phyloP scores from a whole-genome alignment of 345 rosid genomes.

The Pistacia integerrima region DNA sequence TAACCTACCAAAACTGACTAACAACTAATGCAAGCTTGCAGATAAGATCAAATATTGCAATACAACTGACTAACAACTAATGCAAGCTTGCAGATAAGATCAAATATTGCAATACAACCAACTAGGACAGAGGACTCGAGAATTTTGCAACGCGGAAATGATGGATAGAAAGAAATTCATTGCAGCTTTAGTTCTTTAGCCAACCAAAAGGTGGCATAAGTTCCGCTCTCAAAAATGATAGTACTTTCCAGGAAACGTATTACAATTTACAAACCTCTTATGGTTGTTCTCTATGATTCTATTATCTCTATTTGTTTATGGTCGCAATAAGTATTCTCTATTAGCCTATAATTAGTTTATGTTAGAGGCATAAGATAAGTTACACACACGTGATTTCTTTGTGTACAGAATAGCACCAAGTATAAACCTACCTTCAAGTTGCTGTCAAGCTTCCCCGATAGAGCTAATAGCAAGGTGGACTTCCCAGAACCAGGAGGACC shows the following conservation, averaged over 20 bases:
- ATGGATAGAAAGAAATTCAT: not conserved
- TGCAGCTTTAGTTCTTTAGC: not conserved
- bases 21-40: no score
- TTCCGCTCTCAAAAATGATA: no score
- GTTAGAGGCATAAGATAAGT: not conserved
- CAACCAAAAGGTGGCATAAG: not conserved
- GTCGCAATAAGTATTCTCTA: no score
- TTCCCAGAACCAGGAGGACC: constrained; percentile 98
- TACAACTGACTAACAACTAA: no score
- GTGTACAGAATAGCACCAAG: constrained; percentile 3
- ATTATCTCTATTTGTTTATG: not conserved
- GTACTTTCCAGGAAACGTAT: no score
- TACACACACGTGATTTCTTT: no score
- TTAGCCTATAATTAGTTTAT: not conserved
- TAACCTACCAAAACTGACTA: no score
- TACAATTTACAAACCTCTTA: not conserved
- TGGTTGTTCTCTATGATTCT: not conserved
- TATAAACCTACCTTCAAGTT: constrained; percentile 52
- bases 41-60: no score
- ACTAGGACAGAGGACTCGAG: no score
- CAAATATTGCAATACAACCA: no score
- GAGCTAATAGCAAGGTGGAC: constrained; percentile 79
- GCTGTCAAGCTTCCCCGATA: constrained; percentile 74
- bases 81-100: no score
- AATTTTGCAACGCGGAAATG: not conserved